phyloP scores from a whole-genome alignment of 208 protist genomes.

The Zelonia costaricensis region DNA sequence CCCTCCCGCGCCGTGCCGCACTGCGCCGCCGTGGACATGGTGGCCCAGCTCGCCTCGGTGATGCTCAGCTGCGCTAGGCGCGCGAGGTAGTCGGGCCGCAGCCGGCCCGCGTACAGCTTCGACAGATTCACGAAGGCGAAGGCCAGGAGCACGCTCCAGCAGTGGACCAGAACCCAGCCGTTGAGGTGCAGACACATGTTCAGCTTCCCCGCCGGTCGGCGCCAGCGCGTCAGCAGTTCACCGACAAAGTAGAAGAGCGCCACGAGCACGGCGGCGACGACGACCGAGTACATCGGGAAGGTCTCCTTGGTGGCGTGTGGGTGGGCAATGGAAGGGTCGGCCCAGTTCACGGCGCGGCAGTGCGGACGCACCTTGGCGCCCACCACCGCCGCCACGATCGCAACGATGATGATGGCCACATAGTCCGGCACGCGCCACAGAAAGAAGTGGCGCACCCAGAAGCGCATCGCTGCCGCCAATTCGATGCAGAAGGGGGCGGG shows the following conservation, averaged over 20 bases:
- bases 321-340: constrained; percentile 62
- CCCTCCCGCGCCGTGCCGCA: constrained; percentile 60
- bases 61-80: constrained; percentile 44
- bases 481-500: too few species aligned
- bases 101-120: constrained; percentile 83
- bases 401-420: constrained; percentile 30
- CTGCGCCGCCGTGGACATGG: constrained; percentile 28
- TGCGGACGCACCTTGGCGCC: constrained; percentile 27
- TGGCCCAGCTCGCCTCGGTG: constrained; percentile 28
- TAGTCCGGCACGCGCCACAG: constrained; percentile 57
- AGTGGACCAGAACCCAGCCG: constrained; percentile 54
- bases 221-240: constrained; percentile 22
- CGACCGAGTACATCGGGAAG: constrained; percentile 65
- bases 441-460: constrained; percentile 3
- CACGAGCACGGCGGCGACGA: constrained; percentile 33
- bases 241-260: constrained; percentile 37
- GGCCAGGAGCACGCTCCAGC: constrained; percentile 45
- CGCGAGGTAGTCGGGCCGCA: constrained; percentile 86
- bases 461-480: constrained; percentile 5
- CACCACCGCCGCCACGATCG: constrained; percentile 16
- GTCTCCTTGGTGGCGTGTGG: constrained; percentile 34
- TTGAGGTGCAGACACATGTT: constrained; percentile 39
- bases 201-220: constrained; percentile 20
- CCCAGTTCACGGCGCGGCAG: constrained; percentile 76
- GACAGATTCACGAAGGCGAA: constrained; percentile 47